Base-by-base conservation (phyloP, 768 basidiomycete genomes). In the Collybiopsis luxurians region DNA sequence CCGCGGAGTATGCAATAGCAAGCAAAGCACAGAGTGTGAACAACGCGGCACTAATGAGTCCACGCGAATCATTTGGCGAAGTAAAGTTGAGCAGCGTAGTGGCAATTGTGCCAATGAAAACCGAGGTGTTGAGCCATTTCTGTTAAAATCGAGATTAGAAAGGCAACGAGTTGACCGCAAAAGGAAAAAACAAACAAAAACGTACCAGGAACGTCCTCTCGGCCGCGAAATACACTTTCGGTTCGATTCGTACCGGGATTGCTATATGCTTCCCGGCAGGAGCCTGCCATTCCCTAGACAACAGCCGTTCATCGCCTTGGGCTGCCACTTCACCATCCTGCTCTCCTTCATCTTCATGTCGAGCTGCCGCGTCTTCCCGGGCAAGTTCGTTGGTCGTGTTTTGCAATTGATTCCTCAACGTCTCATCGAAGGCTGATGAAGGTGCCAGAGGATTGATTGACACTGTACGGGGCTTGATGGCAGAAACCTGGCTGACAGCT, bases 211-310 rank as follows among this genome's bases (percentile, higher is more conserved):
- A 96, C 13, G 95, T 98, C 59, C 96, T 80, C 71, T 98, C 95
- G 36, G 89, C 87, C 5, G 97, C 97, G 69, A 98, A 99, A 67
- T 95, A 96, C 3, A 97, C 95, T 74, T 99, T 99, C 27, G 97
- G 97, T 70, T 99, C 97, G 46, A 99, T 83, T 53, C 97, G 83
- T n/a, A 99, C 89, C 24, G 96, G 95, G 2, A 98, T 85, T 0
- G 94, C 84, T 56, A 99, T 95, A 61, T 82, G 80, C 77, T 98
- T 98, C 11, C 95, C 95, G 40, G 79, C 73, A 0, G 92, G 90
- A 1, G 95, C 96, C 24, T 69, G 75, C 86, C 88, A 92, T 57
- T 83, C 81, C 55, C 87, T 77, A 52, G 79, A 82, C 46, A 89
- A 66, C 15, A 87, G 68, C 59, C 84, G 79, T 60, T 87, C 84